Evolutionary conservation across 192 early-diverging fungal genomes (phyloP), one percentile per base, ranked within the genome.

Genomic region (Geosiphon pyriformis): DNA sequence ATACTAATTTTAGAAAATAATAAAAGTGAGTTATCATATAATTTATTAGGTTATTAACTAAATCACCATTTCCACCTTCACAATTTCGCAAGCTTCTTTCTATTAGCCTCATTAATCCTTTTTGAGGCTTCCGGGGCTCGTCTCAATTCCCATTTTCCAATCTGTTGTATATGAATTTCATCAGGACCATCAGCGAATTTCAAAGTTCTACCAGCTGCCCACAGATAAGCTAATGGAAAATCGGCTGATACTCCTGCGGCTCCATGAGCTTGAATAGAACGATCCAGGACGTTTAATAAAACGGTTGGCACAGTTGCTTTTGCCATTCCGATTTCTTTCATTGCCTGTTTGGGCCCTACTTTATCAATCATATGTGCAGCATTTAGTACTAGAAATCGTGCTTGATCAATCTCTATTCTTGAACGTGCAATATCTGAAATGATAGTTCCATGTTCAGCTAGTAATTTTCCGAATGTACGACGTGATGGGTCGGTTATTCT

Each of bases 241-340:
- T 97, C 94, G 53, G 88, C 87, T 37, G 84, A 83, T 30, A 99
- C 80, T 58, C 96, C 96, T n/a, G 76, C 93, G 20, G 92, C 96
- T 49, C 96, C 96, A 72, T 86, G 83, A 49, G 91, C 87, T 78
- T 99, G 96, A 60, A 99, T 96, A 11, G 94, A 92, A 52, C 90
- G 76, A 70, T 99, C 96, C 57, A 97, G 76, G 10, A 97, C 88
- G 0, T 68, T 66, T 33, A 89, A 82, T 6, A 87, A 74, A 77
- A 90, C 86, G 27, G 73, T 87, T 23, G 96, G 96, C 15, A 93
- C 91, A 32, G 90, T 77, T 23, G 69, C 62, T 83, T 99, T 97
- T 69, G 93, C 94, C 90, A 98, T 98, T 18, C 90, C 94, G 73
- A 99, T 99, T 65, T 96, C 89, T 58, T 93, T 90, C 76, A 92